Conservation (phyloP, 2,329 filamentous ascomycete genomes). For the Fusarium sp. region DNA sequence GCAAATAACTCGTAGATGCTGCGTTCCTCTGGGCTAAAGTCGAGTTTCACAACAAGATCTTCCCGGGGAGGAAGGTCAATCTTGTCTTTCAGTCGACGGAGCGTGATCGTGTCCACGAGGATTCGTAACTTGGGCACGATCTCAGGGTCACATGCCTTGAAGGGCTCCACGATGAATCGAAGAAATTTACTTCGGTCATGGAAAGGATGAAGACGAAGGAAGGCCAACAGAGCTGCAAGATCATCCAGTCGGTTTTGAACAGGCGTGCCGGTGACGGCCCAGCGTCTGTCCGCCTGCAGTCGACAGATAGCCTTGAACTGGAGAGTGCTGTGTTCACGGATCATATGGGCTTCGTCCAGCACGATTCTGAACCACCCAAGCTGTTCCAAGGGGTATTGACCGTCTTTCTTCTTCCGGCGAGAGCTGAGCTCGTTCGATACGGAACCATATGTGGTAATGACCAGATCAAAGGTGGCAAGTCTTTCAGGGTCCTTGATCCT, state of each 20-base stretch:
- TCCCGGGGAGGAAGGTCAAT: conserved; percentile 81
- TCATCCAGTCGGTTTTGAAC: conserved; percentile 95
- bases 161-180: conserved; percentile 82
- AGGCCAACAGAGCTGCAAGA: conserved; percentile 85
- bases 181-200: conserved; percentile 80
- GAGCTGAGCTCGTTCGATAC: conserved; percentile 81
- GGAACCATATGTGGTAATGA: conserved; percentile 94
- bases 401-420: conserved; percentile 69
- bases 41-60: conserved; percentile 77
- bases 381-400: conserved; percentile 73
- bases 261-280: conserved; percentile 97
- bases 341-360: conserved; percentile 93
- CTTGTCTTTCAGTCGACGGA: conserved; percentile 90
- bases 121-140: conserved; percentile 87
- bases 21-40: conserved; percentile 80
- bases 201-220: conserved; percentile 86
- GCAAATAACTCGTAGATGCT: conserved; percentile 87
- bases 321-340: conserved; percentile 83
- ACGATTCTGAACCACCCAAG: conserved; percentile 95
- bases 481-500: conserved; percentile 75
- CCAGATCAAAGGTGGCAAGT: conserved; percentile 80
- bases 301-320: conserved; percentile 87
- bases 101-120: conserved; percentile 92
- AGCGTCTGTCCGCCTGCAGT: conserved; percentile 82
- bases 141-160: conserved; percentile 86